Evolutionary conservation across 2,329 filamentous ascomycete species (phyloP), one percentile per base, ranked within the genome.

Genomic region (Fusarium austroafricanum): DNA sequence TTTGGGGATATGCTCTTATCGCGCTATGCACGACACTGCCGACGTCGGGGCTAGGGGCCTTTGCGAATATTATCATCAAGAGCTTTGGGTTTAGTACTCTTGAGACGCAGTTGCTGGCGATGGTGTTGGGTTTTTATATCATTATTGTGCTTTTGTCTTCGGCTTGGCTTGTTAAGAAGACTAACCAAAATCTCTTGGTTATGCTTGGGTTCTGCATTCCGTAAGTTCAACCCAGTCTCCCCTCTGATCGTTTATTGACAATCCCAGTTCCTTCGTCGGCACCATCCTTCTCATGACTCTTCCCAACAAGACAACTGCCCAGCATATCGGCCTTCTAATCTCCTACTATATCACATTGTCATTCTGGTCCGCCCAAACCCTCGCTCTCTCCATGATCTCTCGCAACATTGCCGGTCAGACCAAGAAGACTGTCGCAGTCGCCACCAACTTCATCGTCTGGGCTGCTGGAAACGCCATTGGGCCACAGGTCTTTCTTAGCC

Each of bases 301-400:
- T 6, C 47, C 49, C 12, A 45, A 42, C 12, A 35, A 50, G 18
- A 43, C 31, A 6, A 38, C 11, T 7, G 23, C 33, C 3, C 18
- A 40, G n/a, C 58, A 66, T 12, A 83, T 89, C 28, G 91, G 91
- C 8, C 83, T 94, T 1, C 80, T 93, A 15, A 86, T 93, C 72
- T 86, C 84, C 73, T 94, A 93, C 82, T 94, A 93, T 79, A 90
- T 93, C 64, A 90, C 88, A 0, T 83, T 93, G 18, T 92, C 89
- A 7, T 94, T 94, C 84, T 93, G 90, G 90, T 89, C 90, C 0
- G 90, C 90, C 0, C 87, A 91, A 72, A 90, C 88, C 3, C 80
- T 92, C 14, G 82, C 85, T 10, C 83, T 93, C 70, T 89, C 88
- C 15, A 84, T 93, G 81, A 83, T 92, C 57, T 87, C 87, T 1